Percentiles rank a stretch among this genome's conserved stretches.
phyloP scores from a whole-genome alignment of 495 filamentous ascomycete species.

The Podospora conica region DNA sequence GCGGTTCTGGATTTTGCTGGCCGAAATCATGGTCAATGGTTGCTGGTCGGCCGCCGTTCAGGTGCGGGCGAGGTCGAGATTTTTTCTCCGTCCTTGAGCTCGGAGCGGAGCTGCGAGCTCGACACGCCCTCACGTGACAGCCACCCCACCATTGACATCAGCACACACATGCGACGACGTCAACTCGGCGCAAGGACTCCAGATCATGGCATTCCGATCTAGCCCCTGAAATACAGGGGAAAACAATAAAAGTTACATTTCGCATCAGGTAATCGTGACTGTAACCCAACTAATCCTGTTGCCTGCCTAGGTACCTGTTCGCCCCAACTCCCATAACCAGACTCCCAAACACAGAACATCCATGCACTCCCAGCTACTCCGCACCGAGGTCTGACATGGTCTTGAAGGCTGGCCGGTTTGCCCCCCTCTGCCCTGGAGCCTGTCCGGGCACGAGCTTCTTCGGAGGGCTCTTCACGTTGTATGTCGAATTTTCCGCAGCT shows the following conservation, averaged over 20 bases:
- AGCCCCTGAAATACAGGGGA: no score
- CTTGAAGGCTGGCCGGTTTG: conserved; percentile 31
- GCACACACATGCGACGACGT: neutral
- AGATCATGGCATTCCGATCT: no score
- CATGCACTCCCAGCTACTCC: neutral
- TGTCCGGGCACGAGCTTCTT: conserved; percentile 12
- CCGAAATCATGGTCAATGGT: conserved; percentile 39
- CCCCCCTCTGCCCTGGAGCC: conserved; percentile 20
- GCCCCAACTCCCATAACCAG: neutral
- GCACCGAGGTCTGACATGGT: conserved; percentile 40
- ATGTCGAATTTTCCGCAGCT: conserved; percentile 56
- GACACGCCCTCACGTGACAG: conserved; percentile 5
- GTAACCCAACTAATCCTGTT: neutral
- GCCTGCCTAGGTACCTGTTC: no score
- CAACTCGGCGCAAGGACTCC: neutral
- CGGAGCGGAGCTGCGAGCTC: neutral
- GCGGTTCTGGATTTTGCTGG: conserved; percentile 37
- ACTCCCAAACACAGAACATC: neutral
- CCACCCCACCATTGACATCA: neutral
- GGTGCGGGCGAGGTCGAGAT: neutral
- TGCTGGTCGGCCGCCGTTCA: neutral
- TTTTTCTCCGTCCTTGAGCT: conserved; percentile 1
- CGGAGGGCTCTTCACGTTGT: conserved; percentile 45
- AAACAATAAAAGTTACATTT: neutral
- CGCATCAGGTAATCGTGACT: neutral